phyloP scores from a whole-genome alignment of 2,329 filamentous ascomycete species.

The Tolypocladium nubicola region DNA sequence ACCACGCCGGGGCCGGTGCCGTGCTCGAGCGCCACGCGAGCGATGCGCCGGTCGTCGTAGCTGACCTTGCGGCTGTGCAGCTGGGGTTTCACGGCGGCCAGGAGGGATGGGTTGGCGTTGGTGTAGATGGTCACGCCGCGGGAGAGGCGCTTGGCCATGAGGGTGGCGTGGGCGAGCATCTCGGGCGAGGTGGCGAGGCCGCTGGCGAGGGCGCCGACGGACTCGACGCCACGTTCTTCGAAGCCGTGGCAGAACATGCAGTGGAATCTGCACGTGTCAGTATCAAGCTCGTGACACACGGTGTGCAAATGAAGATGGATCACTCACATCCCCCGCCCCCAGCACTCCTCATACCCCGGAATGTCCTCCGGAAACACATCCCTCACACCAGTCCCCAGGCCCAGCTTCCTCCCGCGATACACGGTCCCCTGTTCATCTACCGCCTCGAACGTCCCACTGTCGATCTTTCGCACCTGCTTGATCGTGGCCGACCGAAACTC shows the following conservation, averaged over 20 bases:
- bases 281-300: neutral
- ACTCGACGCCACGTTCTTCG: neutral
- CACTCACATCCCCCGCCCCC: neutral
- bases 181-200: neutral
- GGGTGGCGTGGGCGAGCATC: neutral
- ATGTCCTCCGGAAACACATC: neutral
- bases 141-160: neutral
- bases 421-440: neutral
- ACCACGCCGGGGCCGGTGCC: neutral
- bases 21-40: neutral
- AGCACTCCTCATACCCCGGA: neutral
- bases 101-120: neutral
- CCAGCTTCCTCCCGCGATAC: neutral
- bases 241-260: neutral
- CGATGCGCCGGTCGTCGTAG: neutral
- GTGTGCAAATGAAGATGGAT: neutral
- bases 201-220: neutral
- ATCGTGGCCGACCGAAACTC: neutral
- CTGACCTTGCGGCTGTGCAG: neutral
- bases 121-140: neutral
- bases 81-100: neutral
- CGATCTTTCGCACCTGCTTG: neutral
- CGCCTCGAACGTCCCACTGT: neutral
- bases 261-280: neutral
- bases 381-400: neutral